Conservation (phyloP, 495 filamentous ascomycete species). For the Sporormia fimetaria region DNA sequence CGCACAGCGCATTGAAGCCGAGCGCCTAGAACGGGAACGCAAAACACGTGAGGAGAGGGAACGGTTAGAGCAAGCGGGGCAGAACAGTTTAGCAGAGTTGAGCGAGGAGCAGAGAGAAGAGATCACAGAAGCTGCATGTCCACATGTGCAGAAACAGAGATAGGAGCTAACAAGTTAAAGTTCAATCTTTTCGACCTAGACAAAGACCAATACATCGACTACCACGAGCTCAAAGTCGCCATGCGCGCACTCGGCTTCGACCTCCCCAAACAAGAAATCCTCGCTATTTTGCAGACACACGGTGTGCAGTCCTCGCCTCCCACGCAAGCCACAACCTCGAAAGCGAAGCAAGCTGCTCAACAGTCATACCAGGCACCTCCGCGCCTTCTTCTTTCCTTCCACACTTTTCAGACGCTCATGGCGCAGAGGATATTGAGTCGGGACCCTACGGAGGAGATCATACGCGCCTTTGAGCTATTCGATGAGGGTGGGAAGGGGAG, state of each 20-base stretch:
- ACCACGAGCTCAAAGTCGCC: conserved; percentile 96
- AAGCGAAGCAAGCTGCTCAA: conserved; percentile 9
- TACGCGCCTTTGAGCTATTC: conserved; percentile 84
- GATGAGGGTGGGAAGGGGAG: conserved; percentile 68
- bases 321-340: conserved; percentile 37
- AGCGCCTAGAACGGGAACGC: conserved; percentile 32
- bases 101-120: conserved; percentile 83
- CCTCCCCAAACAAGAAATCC: conserved; percentile 69
- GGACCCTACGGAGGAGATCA: conserved; percentile 83
- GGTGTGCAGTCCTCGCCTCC: conserved; percentile 34
- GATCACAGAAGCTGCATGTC: conserved; percentile 76
- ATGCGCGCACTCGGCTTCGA: conserved; percentile 95
- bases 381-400: conserved; percentile 58
- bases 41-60: conserved; percentile 34
- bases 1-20: conserved; percentile 30
- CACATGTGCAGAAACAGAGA: not conserved
- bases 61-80: conserved; percentile 29
- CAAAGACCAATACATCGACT: conserved; percentile 86
- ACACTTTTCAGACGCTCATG: conserved; percentile 66
- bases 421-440: conserved; percentile 66
- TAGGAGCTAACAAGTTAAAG: conserved; percentile 34
- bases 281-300: conserved; percentile 60
- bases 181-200: conserved; percentile 96
- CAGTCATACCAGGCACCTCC: conserved; percentile 26
- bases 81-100: conserved; percentile 37